A percentile compares a stretch with the other conserved stretches of the same genome.
Conservation (phyloP, 2,329 filamentous ascomycete species). For the Alternaria consortialis region DNA sequence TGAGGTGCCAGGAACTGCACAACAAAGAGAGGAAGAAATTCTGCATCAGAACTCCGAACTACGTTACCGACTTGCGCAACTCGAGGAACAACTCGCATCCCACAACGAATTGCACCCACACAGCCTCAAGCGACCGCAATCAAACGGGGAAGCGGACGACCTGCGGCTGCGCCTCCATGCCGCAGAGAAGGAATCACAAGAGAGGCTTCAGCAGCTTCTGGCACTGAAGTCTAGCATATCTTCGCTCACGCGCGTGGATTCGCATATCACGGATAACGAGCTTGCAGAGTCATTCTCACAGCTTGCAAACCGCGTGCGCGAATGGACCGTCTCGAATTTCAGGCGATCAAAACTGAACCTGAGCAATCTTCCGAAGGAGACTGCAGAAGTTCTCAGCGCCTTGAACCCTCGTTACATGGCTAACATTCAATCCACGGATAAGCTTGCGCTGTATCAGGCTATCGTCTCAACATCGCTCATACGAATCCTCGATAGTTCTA, state of each 20-base stretch:
- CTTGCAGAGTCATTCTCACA: constrained; percentile 69
- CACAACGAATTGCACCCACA: constrained; percentile 25
- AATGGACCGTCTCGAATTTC: constrained; percentile 77
- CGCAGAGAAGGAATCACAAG: constrained; percentile 65
- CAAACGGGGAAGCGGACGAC: constrained; percentile 37
- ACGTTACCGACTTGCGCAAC: constrained; percentile 32
- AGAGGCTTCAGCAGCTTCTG: constrained; percentile 67
- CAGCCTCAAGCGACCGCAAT: not conserved
- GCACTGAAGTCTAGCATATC: constrained; percentile 78
- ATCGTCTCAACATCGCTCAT: constrained; percentile 38
- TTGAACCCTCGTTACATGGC: constrained; percentile 28
- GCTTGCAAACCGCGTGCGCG: constrained; percentile 73
- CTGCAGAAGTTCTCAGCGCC: constrained; percentile 21
- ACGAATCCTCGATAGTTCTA: constrained; percentile 38
- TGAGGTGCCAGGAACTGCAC: not conserved
- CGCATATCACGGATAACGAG: constrained; percentile 71
- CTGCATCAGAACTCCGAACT: constrained; percentile 36
- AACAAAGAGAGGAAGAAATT: constrained; percentile 21
- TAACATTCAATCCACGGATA: constrained; percentile 27
- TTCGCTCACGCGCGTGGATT: constrained; percentile 68
- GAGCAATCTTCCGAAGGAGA: constrained; percentile 26
- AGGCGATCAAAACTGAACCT: constrained; percentile 65
- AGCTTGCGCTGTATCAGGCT: constrained; percentile 46
- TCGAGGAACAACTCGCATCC: constrained; percentile 36
- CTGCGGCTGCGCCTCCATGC: constrained; percentile 42